Percentiles rank a stretch among this genome's conserved stretches.
Conservation (phyloP, 176 grass and related monocot species). For the Avena insularis region DNA sequence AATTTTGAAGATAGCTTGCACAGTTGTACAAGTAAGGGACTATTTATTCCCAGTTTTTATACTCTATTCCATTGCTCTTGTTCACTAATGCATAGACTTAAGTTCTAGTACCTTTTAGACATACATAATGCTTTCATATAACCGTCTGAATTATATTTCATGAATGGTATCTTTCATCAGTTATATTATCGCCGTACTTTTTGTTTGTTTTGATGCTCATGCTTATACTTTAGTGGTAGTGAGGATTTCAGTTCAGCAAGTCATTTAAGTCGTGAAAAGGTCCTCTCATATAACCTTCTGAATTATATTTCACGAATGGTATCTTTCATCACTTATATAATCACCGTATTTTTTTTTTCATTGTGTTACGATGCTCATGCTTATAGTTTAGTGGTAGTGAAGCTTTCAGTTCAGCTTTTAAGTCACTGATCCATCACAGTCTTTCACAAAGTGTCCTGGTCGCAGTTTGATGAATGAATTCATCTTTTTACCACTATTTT, state of each 20-base stretch:
- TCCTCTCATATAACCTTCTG: background rate
- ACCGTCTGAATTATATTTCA: background rate
- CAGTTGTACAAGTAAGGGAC: background rate
- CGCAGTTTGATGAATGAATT: background rate
- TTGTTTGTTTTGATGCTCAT: constrained; percentile 8
- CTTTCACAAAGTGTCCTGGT: constrained; percentile 9
- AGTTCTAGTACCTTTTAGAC: constrained; percentile 12
- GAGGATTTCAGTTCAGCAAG: background rate
- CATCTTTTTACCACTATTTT: background rate
- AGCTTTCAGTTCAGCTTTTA: background rate
- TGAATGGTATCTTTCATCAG: background rate
- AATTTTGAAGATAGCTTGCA: constrained; percentile 24
- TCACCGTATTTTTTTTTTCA: constrained; percentile 6
- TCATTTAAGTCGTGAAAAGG: background rate
- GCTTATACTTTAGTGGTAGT: constrained; percentile 8
- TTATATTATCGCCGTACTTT: background rate
- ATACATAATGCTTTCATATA: background rate
- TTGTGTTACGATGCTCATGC: background rate
- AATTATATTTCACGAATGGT: background rate
- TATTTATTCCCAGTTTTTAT: constrained; percentile 30
- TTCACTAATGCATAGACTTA: background rate
- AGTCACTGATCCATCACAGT: background rate
- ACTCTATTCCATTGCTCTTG: constrained; percentile 8
- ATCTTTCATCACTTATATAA: background rate
- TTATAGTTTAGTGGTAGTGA: too few relatives aligned